phyloP scores from a whole-genome alignment of 1,139 yeast species.

The Taiozyma sp. region DNA sequence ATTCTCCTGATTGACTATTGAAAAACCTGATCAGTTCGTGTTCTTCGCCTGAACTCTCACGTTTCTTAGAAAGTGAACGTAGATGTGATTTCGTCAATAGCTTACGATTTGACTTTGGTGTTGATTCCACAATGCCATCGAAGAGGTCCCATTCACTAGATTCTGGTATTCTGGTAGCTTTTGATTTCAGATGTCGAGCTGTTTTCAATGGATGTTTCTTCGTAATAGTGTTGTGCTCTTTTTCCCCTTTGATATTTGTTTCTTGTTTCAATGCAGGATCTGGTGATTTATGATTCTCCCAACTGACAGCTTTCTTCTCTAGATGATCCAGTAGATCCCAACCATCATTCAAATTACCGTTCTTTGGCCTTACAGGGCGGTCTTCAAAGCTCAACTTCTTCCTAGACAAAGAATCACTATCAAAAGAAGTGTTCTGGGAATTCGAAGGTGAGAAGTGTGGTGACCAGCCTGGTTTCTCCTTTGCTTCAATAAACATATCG shows the following conservation, averaged over 20 bases:
- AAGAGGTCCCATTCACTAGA: background rate
- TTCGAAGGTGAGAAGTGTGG: constrained; percentile 10
- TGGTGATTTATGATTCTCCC: background rate
- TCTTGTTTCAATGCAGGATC: no score
- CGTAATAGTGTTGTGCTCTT: background rate
- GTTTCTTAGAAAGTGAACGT: background rate
- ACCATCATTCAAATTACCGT: constrained; percentile 1
- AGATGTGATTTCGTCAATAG: background rate
- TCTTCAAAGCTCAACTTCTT: background rate
- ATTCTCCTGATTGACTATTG: constrained; percentile 3
- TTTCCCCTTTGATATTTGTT: background rate
- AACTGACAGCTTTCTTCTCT: background rate
- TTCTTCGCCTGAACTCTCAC: background rate
- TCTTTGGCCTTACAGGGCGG: background rate
- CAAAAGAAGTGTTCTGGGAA: background rate
- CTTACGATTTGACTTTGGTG: background rate
- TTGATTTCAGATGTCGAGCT: background rate
- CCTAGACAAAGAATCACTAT: background rate
- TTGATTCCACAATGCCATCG: background rate
- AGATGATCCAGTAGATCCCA: constrained; percentile 17
- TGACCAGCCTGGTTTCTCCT: constrained; percentile 20
- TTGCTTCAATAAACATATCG: constrained; percentile 19
- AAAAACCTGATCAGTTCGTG: constrained; percentile 7
- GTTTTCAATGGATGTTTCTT: background rate
- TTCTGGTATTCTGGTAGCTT: background rate